phyloP scores from a whole-genome alignment of 768 basidiomycete genomes.

The Tulasnella sp. region DNA sequence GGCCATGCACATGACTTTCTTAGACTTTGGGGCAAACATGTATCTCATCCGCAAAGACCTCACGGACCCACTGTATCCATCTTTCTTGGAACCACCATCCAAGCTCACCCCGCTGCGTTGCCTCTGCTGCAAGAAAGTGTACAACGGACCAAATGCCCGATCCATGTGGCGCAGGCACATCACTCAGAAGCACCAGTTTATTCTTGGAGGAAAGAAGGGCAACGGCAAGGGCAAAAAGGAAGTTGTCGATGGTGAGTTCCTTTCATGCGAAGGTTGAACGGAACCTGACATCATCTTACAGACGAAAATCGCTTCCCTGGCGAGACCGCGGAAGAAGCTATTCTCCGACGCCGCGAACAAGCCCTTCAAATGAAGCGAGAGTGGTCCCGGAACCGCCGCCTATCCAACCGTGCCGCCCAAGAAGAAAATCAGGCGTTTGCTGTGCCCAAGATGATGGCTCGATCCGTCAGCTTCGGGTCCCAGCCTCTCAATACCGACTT shows the following conservation, averaged over 20 bases:
- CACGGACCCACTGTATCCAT: slow-evolving; percentile 25
- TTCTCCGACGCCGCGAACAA: not conserved
- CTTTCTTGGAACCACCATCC: slow-evolving; percentile 28
- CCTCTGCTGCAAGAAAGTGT: slow-evolving; percentile 30
- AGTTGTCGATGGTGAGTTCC: slow-evolving; percentile 3
- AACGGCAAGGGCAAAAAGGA: slow-evolving; percentile 20
- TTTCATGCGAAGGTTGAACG: not conserved
- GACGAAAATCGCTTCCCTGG: slow-evolving; percentile 19
- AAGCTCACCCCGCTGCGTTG: slow-evolving; percentile 25
- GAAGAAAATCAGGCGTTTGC: not conserved
- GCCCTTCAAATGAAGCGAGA: slow-evolving; percentile 15
- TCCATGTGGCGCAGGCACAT: slow-evolving; percentile 31
- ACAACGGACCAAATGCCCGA: slow-evolving; percentile 28
- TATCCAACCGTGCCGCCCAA: not conserved
- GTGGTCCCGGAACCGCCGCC: slow-evolving; percentile 15
- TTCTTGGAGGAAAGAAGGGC: slow-evolving; percentile 28
- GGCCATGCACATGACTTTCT: slow-evolving; percentile 27
- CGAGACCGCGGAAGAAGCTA: not conserved
- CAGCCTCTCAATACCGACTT: not conserved
- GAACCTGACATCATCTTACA: not conserved
- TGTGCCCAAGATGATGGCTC: not conserved
- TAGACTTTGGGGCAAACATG: slow-evolving; percentile 24
- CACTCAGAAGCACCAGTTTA: slow-evolving; percentile 27
- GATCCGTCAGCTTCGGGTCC: not conserved
- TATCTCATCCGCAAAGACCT: slow-evolving; percentile 28